Evolutionary conservation across 306 rosid genomes (phyloP).

Genomic region (Cucurbita pepo): DNA sequence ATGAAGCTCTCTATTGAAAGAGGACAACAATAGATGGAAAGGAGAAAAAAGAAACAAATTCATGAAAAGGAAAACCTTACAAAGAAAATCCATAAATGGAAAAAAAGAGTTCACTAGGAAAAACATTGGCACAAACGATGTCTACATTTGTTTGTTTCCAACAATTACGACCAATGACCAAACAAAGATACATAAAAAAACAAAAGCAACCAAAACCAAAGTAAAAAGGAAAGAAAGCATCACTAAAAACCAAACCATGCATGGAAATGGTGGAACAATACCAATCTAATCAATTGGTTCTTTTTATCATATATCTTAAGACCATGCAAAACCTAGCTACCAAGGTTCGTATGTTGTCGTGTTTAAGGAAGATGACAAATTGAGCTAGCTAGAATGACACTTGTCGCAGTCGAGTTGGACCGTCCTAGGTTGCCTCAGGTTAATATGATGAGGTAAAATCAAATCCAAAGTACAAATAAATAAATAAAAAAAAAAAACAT

Average conservation of each 20-base stretch:
- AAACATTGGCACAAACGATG: neutral
- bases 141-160: neutral
- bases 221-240: neutral
- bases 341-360: neutral
- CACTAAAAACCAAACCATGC: neutral
- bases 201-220: neutral
- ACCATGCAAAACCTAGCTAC: neutral
- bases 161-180: neutral
- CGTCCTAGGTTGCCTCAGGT: neutral
- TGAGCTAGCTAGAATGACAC: neutral
- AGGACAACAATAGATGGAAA: neutral
- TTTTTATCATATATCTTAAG: neutral
- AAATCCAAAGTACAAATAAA: neutral
- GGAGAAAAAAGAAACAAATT: neutral
- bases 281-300: neutral
- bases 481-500: neutral
- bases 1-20: neutral
- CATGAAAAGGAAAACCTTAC: neutral
- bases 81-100: neutral
- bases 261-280: neutral
- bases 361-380: neutral
- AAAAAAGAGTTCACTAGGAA: neutral
- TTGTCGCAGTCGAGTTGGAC: neutral
- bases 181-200: neutral
- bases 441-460: neutral